Base-by-base conservation (phyloP, 2,329 filamentous ascomycete species). In the Paecilomyces formosus region DNA sequence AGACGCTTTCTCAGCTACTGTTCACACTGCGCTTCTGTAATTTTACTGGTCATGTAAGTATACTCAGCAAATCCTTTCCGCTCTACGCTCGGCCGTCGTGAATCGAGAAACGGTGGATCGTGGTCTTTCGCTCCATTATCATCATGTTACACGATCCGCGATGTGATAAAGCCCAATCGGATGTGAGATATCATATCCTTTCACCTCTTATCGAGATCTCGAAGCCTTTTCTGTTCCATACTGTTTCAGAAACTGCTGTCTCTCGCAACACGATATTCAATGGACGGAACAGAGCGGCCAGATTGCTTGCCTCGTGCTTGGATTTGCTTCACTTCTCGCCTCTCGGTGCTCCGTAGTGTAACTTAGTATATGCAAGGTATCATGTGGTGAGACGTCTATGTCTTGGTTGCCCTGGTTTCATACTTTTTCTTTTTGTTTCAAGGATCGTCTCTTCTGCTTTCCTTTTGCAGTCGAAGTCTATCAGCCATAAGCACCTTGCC, bases 351-450 rank as follows among this genome's bases (percentile, higher is more conserved):
- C 26, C 9, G 22, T 54, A 54, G 21, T 39, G 54, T 39, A 9
- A 55, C 35, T 55, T 55, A 49, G 54, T 45, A 39, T 21, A 55
- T 55, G 54, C 54, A 55, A 55, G 54, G 54, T 52, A 52, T 52
- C 50, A 52, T 52, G n/a, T 52, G 26, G 9, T 26, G 8, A 55
- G 28, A 52, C 26, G 50, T 52, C 49, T 52, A 52, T 24, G 22
- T 52, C 26, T 21, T 21, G 13, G 21, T 52, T 28, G 50, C 22
- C 13, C 15, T 28, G 50, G 50, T 15, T 24, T 24, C 22, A 52
- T 52, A 6, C 50, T 28, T 22, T 49, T 50, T 50, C 13, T 50
- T 50, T 3, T 52, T 24, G 22, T 28, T 52, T 52, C 50, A 45
- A 45, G 50, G 50, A 24, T 28, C 50, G 11, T 28, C 50, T 28